phyloP scores from a whole-genome alignment of 2,329 filamentous ascomycete species.

The Aspergillus sp. region DNA sequence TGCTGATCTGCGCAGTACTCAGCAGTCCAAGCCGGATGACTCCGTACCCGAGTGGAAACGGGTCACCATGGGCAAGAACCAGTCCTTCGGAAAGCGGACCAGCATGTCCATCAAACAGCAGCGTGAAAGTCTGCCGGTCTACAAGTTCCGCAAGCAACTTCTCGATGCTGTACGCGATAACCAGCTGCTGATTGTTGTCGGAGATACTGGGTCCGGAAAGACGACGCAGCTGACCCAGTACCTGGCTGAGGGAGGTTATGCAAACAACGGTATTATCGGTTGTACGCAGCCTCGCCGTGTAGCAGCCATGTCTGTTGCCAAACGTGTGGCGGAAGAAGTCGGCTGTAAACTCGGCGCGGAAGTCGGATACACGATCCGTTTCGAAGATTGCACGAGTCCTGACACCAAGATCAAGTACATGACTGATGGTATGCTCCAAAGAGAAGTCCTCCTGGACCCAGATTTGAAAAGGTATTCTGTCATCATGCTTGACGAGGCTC shows the following conservation, averaged over 20 bases:
- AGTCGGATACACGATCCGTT: slow-evolving; percentile 96
- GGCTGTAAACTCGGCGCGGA: slow-evolving; percentile 87
- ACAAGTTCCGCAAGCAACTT: slow-evolving; percentile 80
- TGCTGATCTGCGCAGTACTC: slow-evolving; percentile 73
- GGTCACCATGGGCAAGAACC: slow-evolving; percentile 75
- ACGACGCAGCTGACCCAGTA: slow-evolving; percentile 97
- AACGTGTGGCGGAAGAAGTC: slow-evolving; percentile 94
- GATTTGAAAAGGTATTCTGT: slow-evolving; percentile 88
- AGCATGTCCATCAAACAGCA: slow-evolving; percentile 94
- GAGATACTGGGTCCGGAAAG: slow-evolving; percentile 95
- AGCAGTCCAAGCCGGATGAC: slow-evolving; percentile 61
- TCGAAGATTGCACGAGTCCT: slow-evolving; percentile 88
- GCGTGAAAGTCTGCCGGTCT: slow-evolving; percentile 85
- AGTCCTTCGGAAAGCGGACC: slow-evolving; percentile 81
- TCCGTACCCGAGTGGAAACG: slow-evolving; percentile 90
- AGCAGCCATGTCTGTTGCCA: slow-evolving; percentile 95
- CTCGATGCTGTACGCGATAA: slow-evolving; percentile 85
- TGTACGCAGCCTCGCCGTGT: slow-evolving; percentile 97
- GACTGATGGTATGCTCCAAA: slow-evolving; percentile 97
- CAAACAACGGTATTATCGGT: slow-evolving; percentile 83
- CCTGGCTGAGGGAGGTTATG: slow-evolving; percentile 87
- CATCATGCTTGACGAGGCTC: slow-evolving; percentile 97
- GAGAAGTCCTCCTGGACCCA: slow-evolving; percentile 90
- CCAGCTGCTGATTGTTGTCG: slow-evolving; percentile 92
- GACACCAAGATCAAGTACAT: slow-evolving; percentile 98